phyloP scores from a whole-genome alignment of 495 filamentous ascomycete genomes.

The Annulohypoxylon moriforme region DNA sequence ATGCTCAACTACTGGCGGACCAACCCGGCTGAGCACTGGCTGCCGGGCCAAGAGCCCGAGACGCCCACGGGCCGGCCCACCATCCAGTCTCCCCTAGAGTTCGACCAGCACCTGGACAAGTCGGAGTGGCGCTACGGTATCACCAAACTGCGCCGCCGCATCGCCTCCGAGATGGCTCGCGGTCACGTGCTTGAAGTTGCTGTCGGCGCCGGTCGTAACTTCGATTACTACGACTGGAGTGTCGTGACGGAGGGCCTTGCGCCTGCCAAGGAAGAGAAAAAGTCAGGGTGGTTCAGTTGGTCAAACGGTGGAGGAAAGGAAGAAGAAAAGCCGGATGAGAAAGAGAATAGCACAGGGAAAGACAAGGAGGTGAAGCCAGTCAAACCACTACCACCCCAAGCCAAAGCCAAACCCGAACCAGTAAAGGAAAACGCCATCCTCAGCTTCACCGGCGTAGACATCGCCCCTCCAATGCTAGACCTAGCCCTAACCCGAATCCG shows the following conservation, averaged over 20 bases:
- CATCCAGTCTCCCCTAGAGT: conserved; percentile 61
- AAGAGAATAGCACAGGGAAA: not conserved
- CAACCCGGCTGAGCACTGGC: conserved; percentile 35
- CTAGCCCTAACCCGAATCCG: conserved; percentile 54
- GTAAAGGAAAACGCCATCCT: conserved; percentile 39
- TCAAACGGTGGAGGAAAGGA: conserved; percentile 4
- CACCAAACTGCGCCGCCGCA: conserved; percentile 66
- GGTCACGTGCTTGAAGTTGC: conserved; percentile 92
- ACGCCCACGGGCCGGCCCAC: conserved; percentile 45
- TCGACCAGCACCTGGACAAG: conserved; percentile 72
- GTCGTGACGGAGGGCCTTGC: conserved; percentile 40
- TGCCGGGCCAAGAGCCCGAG: conserved; percentile 43
- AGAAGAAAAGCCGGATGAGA: not conserved
- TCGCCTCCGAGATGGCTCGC: conserved; percentile 67
- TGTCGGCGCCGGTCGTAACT: conserved; percentile 90
- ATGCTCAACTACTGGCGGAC: conserved; percentile 40
- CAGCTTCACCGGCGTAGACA: conserved; percentile 61
- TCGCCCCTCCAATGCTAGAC: conserved; percentile 56
- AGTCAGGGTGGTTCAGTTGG: conserved; percentile 36
- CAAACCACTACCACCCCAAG: not conserved
- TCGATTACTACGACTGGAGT: conserved; percentile 74
- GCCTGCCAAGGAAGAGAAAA: conserved; percentile 27
- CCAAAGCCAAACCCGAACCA: not conserved
- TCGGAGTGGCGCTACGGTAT: conserved; percentile 76
- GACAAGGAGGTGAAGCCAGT: conserved; percentile 5